Evolutionary conservation across 306 rosid genomes (phyloP).

Genomic region (Dryas drummondii): DNA sequence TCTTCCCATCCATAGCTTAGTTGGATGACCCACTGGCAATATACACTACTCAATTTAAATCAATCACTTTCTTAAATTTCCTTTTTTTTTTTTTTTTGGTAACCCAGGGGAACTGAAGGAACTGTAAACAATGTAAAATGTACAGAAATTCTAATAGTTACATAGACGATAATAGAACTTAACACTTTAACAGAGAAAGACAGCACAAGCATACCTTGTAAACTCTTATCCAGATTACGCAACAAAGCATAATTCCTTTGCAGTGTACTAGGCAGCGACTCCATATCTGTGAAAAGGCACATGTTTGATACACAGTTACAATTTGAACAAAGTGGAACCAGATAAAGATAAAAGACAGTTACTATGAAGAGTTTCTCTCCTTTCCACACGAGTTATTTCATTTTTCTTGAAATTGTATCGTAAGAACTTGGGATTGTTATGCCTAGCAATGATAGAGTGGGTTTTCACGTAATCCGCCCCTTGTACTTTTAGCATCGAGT

Average conservation of each 20-base stretch:
- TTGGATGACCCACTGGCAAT: not conserved
- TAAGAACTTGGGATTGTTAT: not conserved
- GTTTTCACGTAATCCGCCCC: not conserved
- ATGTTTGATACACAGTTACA: not conserved
- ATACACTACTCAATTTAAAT: not conserved
- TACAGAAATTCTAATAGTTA: not conserved
- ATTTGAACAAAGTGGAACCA: conserved; percentile 2
- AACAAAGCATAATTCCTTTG: conserved; percentile 80
- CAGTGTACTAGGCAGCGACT: conserved; percentile 80
- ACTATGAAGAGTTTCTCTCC: not conserved
- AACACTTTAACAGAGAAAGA: not conserved
- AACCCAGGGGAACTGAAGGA: not conserved
- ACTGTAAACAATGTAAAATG: not conserved
- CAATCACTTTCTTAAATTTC: not conserved
- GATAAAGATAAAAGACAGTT: not conserved
- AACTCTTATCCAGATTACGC: conserved; percentile 86
- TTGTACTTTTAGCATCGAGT: not conserved
- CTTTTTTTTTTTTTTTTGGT: not conserved
- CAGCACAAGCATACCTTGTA: conserved; percentile 55
- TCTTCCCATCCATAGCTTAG: not conserved
- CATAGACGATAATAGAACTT: not conserved
- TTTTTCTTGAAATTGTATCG: not conserved
- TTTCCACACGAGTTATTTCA: not conserved
- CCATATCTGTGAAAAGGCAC: conserved; percentile 59
- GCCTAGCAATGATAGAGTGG: too few species aligned